Evolutionary conservation across 495 filamentous ascomycete species (phyloP).

Genomic region (Filosporella fistucella): DNA sequence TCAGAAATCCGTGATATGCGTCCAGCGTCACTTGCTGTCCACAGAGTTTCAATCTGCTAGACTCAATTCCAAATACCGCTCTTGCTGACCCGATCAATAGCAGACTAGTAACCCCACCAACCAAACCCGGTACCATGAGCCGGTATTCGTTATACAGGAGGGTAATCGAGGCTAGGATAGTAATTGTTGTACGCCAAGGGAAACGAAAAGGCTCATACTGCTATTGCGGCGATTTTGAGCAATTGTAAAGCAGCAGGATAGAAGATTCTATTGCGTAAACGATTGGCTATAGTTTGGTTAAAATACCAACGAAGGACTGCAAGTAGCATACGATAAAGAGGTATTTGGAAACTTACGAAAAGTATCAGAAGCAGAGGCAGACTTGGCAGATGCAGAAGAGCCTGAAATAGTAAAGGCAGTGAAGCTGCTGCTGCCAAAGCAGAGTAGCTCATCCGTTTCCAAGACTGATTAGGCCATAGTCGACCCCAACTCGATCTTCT

Average conservation of each 20-base stretch:
- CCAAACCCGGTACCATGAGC: constrained; percentile 16
- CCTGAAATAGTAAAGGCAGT: constrained; percentile 12
- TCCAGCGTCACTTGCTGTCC: neutral
- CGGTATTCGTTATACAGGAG: constrained; percentile 18
- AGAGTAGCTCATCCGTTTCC: constrained; percentile 5
- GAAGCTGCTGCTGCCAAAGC: constrained; percentile 8
- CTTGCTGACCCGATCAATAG: constrained; percentile 10
- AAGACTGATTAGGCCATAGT: neutral
- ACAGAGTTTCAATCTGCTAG: neutral
- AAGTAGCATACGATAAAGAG: neutral
- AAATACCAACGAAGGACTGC: neutral
- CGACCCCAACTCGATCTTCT: neutral
- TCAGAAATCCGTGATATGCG: constrained; percentile 17
- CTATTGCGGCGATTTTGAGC: neutral
- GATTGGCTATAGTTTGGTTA: constrained; percentile 10
- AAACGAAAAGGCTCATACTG: neutral
- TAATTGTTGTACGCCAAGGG: constrained; percentile 8
- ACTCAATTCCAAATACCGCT: constrained; percentile 10
- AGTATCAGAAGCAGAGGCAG: constrained; percentile 13
- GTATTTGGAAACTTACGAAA: constrained; percentile 13
- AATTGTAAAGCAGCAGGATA: constrained; percentile 6
- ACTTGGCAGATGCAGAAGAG: constrained; percentile 15
- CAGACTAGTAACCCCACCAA: constrained; percentile 7
- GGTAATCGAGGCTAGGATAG: neutral
- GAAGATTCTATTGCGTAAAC: constrained; percentile 11